A percentile compares a stretch with the other conserved stretches of the same genome.
phyloP scores from a whole-genome alignment of 345 rosid species.

The Carallia brachiata region DNA sequence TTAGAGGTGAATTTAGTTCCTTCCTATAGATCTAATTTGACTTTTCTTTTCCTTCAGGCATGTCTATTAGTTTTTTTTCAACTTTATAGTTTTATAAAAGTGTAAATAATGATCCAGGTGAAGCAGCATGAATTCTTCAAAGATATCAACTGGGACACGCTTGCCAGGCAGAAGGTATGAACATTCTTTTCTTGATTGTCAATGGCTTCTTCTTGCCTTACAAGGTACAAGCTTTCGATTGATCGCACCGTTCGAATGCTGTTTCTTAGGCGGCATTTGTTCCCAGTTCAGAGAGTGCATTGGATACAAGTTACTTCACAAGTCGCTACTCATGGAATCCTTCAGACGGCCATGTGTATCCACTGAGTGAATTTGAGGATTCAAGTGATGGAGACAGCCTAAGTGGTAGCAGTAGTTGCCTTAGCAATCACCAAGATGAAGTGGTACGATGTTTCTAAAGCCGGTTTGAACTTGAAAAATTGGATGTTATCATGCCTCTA shows the following conservation, averaged over 20 bases:
- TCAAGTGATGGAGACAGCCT: constrained; percentile 89
- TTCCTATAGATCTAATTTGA: constrained; percentile 6
- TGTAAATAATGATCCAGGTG: constrained; percentile 54
- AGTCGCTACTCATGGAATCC: constrained; percentile 95
- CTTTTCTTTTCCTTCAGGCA: neutral
- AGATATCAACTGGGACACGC: constrained; percentile 96
- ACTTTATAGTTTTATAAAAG: constrained; percentile 10
- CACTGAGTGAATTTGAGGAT: constrained; percentile 37
- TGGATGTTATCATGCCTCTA: neutral
- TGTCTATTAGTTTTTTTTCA: constrained; percentile 1
- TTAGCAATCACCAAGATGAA: constrained; percentile 85
- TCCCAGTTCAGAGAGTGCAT: constrained; percentile 90
- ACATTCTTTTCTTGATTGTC: constrained; percentile 4
- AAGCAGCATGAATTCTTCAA: constrained; percentile 91
- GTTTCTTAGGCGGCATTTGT: constrained; percentile 87
- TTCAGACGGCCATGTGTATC: too few relatives aligned
- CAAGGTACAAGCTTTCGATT: neutral
- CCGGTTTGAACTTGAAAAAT: neutral
- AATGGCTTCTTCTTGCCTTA: neutral
- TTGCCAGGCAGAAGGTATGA: constrained; percentile 92
- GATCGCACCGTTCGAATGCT: constrained; percentile 15
- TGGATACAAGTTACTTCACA: constrained; percentile 97
- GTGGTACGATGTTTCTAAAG: constrained; percentile 44
- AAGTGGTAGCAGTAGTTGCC: constrained; percentile 82
- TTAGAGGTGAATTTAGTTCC: constrained; percentile 61